Evolutionary conservation across 2,329 filamentous ascomycete genomes (phyloP).

Genomic region (Fusarium coffeatum): DNA sequence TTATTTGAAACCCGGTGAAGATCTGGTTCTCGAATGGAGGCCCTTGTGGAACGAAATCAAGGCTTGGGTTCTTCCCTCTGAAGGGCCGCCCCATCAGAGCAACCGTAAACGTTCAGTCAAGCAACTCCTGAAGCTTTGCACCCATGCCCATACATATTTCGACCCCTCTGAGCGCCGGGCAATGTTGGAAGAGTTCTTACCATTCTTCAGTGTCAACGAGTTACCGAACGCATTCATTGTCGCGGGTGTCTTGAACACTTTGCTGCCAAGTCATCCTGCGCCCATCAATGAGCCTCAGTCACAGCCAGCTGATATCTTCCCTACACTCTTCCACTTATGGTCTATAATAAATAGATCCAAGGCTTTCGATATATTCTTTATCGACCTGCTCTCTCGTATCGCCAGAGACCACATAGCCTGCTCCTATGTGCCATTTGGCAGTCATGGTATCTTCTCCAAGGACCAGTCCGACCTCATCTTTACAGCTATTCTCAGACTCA

Average conservation of each 20-base stretch:
- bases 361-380: constrained; percentile 84
- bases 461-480: constrained; percentile 95
- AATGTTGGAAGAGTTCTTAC: constrained; percentile 83
- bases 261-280: constrained; percentile 86
- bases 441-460: constrained; percentile 90
- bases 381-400: constrained; percentile 89
- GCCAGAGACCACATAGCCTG: constrained; percentile 85
- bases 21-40: constrained; percentile 92
- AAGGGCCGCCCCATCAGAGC: constrained; percentile 75
- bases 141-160: constrained; percentile 92
- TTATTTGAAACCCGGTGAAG: constrained; percentile 89
- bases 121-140: constrained; percentile 85
- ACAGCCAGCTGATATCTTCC: constrained; percentile 89
- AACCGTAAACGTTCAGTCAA: constrained; percentile 67
- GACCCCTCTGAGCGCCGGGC: constrained; percentile 86
- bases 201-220: constrained; percentile 93
- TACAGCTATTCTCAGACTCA: constrained; percentile 86
- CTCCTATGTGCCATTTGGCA: constrained; percentile 80
- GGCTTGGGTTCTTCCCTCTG: constrained; percentile 85
- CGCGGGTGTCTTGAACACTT: constrained; percentile 84
- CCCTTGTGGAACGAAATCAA: constrained; percentile 95
- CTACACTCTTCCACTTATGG: constrained; percentile 97
- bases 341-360: constrained; percentile 91
- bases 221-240: constrained; percentile 93
- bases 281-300: constrained; percentile 78